Conservation (phyloP, 228 moss, liverwort and hornwort genomes). For the Sphagnum magellanicum region DNA sequence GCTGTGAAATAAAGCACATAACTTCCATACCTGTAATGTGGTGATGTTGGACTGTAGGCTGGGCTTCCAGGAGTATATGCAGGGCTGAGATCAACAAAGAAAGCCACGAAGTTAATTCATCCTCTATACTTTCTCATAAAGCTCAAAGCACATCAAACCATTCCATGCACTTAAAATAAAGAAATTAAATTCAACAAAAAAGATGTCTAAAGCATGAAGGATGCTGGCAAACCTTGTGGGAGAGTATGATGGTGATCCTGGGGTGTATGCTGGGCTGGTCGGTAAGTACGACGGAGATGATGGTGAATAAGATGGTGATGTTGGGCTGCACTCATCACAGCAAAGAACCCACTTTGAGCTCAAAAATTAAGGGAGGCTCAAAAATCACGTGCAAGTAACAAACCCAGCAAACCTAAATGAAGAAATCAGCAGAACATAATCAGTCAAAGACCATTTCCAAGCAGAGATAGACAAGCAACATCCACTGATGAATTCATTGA, state of each 20-base stretch:
- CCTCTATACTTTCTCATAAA: background rate
- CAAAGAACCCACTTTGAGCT: background rate
- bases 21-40: conserved; percentile 54
- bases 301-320: conserved; percentile 92
- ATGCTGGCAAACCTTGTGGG: conserved; percentile 59
- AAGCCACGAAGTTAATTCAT: conserved; percentile 1
- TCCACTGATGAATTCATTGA: no score
- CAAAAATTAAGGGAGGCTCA: background rate
- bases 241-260: conserved; percentile 80
- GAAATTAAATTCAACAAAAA: background rate
- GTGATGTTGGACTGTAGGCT: conserved; percentile 85
- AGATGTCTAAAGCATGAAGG: conserved; percentile 1
- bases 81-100: conserved; percentile 28
- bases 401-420: background rate
- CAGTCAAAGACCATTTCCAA: no score
- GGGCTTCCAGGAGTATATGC: conserved; percentile 78
- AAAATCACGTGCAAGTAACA: background rate
- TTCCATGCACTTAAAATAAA: background rate
- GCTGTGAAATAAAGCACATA: no score
- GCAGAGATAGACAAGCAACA: no score
- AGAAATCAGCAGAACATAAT: no score
- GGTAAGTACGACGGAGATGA: conserved; percentile 89
- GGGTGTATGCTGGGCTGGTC: conserved; percentile 61
- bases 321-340: conserved; percentile 58
- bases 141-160: background rate